These are phyloP conservation scores for Aplosporella prunicola DNA, from an alignment of 2,329 filamentous ascomycete genomes.

Conservation along the genomic window DNA sequence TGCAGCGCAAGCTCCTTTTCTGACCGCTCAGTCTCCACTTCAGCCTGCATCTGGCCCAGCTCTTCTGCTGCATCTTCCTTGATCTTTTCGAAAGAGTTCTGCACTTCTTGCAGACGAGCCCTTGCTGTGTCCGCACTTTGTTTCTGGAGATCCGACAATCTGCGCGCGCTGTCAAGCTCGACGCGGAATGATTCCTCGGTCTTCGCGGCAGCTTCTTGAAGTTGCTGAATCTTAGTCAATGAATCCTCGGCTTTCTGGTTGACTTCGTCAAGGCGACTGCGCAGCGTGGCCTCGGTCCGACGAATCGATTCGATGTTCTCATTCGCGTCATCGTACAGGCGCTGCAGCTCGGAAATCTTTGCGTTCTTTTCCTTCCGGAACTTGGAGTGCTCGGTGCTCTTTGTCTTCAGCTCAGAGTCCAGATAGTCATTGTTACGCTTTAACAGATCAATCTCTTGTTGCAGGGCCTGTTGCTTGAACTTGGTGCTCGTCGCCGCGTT, in stretches of 20 bases:
- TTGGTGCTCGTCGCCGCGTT: constrained; percentile 71
- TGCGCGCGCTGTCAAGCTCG: constrained; percentile 70
- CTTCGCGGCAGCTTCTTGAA: constrained; percentile 72
- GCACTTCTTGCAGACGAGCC: constrained; percentile 60
- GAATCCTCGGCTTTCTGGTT: constrained; percentile 82
- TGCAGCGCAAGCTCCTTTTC: constrained; percentile 54
- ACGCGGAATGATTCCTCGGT: constrained; percentile 80
- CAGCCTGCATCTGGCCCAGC: constrained; percentile 39
- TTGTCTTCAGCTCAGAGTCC: constrained; percentile 82
- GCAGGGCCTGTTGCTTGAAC: constrained; percentile 80
- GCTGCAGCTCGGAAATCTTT: constrained; percentile 78
- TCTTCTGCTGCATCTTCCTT: constrained; percentile 57
- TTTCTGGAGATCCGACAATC: constrained; percentile 73
- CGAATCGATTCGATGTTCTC: constrained; percentile 68
- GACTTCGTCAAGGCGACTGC: constrained; percentile 71
- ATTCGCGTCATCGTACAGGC: constrained; percentile 75
- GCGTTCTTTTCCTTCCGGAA: constrained; percentile 92
- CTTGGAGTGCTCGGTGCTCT: constrained; percentile 76
- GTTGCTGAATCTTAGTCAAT: constrained; percentile 69
- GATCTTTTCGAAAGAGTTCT: constrained; percentile 52
- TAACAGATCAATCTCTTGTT: constrained; percentile 82
- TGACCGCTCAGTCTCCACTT: constrained; percentile 43
- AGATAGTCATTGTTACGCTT: constrained; percentile 91
- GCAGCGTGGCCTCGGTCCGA: constrained; percentile 69
- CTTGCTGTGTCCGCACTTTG: constrained; percentile 65